phyloP scores from a whole-genome alignment of 1,139 yeast genomes.

The Saccharomyces hybrid region DNA sequence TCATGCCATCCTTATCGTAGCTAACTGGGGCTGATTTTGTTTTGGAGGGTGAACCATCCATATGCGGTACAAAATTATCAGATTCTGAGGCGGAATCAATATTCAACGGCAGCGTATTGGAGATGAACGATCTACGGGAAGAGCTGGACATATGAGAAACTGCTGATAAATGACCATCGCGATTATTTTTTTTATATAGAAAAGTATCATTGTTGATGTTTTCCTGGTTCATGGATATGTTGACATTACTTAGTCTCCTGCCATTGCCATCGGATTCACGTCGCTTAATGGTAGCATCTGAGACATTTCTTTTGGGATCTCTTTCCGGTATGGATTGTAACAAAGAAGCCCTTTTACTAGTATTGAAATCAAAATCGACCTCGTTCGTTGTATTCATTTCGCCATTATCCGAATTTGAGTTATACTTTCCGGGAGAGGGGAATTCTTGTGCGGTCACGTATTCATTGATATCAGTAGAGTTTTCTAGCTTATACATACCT shows the following conservation, averaged over 20 bases:
- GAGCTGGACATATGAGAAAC: background rate
- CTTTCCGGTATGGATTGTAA: constrained; percentile 1
- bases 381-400: background rate
- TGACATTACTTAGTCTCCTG: background rate
- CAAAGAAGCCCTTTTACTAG: background rate
- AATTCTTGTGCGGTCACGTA: constrained; percentile 27
- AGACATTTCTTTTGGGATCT: constrained; percentile 2
- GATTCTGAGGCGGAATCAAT: background rate
- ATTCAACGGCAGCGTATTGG: background rate
- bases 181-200: background rate
- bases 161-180: background rate
- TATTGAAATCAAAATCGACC: background rate
- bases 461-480: constrained; percentile 18
- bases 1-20: background rate
- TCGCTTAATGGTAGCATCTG: background rate
- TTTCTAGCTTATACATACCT: constrained; percentile 21
- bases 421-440: constrained; percentile 3
- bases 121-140: background rate
- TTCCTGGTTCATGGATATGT: background rate
- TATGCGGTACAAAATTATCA: background rate
- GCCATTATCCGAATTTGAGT: background rate
- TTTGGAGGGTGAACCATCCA: background rate
- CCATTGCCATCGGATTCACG: background rate
- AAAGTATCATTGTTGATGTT: background rate
- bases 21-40: background rate